These are phyloP conservation scores for Allium cepa DNA, from an alignment of 106 monocot species.

Conservation along the genomic window DNA sequence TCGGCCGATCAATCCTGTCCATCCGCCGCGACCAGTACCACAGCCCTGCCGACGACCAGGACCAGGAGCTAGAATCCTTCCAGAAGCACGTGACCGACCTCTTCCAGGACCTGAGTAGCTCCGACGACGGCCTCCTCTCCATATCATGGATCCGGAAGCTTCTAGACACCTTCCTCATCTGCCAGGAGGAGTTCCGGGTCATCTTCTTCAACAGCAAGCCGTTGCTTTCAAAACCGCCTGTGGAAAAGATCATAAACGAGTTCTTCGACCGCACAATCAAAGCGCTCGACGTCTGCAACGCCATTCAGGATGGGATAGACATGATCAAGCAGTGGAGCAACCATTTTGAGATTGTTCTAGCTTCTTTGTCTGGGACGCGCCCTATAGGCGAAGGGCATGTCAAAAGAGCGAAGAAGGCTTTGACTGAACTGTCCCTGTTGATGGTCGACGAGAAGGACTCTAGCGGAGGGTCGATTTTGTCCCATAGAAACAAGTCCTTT, in stretches of 20 bases:
- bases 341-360: slow-evolving; percentile 10
- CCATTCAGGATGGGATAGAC: slow-evolving; percentile 12
- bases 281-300: slow-evolving; percentile 18
- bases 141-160: slow-evolving; percentile 46
- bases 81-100: slow-evolving; percentile 36
- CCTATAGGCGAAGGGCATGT: slow-evolving; percentile 7
- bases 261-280: slow-evolving; percentile 14
- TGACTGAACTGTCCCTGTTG: slow-evolving; percentile 1
- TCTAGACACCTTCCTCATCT: slow-evolving; percentile 41
- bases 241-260: neutral
- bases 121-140: slow-evolving; percentile 32
- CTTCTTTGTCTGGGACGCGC: neutral
- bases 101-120: slow-evolving; percentile 20
- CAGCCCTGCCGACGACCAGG: slow-evolving; percentile 11
- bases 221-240: neutral
- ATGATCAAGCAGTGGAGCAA: slow-evolving; percentile 6
- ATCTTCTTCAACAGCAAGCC: slow-evolving; percentile 14
- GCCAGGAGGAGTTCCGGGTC: slow-evolving; percentile 47
- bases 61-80: slow-evolving; percentile 34
- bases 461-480: slow-evolving; percentile 13
- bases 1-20: slow-evolving; percentile 55
- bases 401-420: slow-evolving; percentile 5
- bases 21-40: slow-evolving; percentile 46
- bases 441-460: slow-evolving; percentile 9
- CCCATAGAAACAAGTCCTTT: slow-evolving; percentile 48